Conservation (phyloP, 2,329 filamentous ascomycete genomes). For the Stylonectria norvegica region DNA sequence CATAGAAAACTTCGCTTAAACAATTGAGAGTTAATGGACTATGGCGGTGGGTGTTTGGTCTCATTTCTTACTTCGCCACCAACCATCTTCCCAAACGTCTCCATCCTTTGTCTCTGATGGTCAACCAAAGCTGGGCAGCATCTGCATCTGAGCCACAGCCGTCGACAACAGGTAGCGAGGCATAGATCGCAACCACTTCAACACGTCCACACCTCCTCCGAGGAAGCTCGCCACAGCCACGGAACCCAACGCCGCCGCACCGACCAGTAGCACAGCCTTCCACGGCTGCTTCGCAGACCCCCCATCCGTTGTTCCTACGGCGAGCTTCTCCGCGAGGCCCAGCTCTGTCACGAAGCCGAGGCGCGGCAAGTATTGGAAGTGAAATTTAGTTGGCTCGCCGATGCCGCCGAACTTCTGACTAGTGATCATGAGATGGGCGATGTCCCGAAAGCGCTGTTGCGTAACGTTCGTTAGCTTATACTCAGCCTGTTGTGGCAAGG, state of each 20-base stretch:
- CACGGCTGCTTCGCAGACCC: not conserved
- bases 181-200: slow-evolving; percentile 11
- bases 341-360: slow-evolving; percentile 34
- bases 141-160: slow-evolving; percentile 17
- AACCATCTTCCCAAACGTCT: not conserved
- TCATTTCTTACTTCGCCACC: not conserved
- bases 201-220: slow-evolving; percentile 9
- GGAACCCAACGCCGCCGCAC: slow-evolving; percentile 10
- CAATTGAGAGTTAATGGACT: no score
- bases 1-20: no score
- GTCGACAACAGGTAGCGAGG: slow-evolving; percentile 18
- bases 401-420: slow-evolving; percentile 60
- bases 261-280: slow-evolving; percentile 20
- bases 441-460: slow-evolving; percentile 24
- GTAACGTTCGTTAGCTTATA: slow-evolving; percentile 16
- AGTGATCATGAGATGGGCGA: slow-evolving; percentile 51
- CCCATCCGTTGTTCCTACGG: slow-evolving; percentile 1
- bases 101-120: not conserved
- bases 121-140: slow-evolving; percentile 17
- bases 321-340: slow-evolving; percentile 21
- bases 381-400: slow-evolving; percentile 60
- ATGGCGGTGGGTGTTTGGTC: no score
- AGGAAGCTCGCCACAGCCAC: slow-evolving; percentile 14
- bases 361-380: slow-evolving; percentile 66
- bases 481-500: not conserved